Base-by-base conservation (phyloP, 1,284 basidiomycete species). In the Melampsora americana region DNA sequence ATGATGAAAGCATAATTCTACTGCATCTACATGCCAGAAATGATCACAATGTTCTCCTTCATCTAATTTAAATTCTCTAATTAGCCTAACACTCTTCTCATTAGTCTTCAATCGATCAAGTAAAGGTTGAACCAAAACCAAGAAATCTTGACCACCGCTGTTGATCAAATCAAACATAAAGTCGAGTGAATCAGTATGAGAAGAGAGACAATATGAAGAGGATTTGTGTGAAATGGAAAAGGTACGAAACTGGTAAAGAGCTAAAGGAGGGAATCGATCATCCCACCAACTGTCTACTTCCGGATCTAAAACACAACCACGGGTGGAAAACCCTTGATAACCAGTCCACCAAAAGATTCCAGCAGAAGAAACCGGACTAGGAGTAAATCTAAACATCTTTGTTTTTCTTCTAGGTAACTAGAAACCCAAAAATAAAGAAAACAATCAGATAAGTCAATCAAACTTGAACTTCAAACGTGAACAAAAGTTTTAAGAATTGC, bases 321-420 rank as follows among this genome's bases (percentile, higher is more conserved):
- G 84, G 60, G 86, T 84, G 0, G 87, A 86, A 77, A 88, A 88
- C 0, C 87, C 87, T 79, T 85, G 86, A 79, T 86, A 85, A 12
- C 87, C 87, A 65, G 87, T 87, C 87, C 87, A 87, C 83, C 83
- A 83, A 68, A 81, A 82, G 69, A 82, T 81, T 28, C 78, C 78
- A 9, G 81, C 81, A 6, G 78, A 79, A 6, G 83, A 84, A 20
- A 88, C 87, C 68, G 87, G 87, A 35, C 86, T 86, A 0, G 88
- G 88, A 0, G 87, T 88, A 82, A 89, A 89, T 18, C 87, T 82
- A 83, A 89, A 89, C 86, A 87, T 88, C 79, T 89, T 89, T 5
- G 85, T 84, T 79, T 89, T 89, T 56, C 86, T 83, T 20, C 86
- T 82, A 46, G 82, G 81, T 14, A 87, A 84, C 85, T 84, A 44